Evolutionary conservation across 208 protist genomes (phyloP).

Genomic region (Leptomonas pyrrhocoris): DNA sequence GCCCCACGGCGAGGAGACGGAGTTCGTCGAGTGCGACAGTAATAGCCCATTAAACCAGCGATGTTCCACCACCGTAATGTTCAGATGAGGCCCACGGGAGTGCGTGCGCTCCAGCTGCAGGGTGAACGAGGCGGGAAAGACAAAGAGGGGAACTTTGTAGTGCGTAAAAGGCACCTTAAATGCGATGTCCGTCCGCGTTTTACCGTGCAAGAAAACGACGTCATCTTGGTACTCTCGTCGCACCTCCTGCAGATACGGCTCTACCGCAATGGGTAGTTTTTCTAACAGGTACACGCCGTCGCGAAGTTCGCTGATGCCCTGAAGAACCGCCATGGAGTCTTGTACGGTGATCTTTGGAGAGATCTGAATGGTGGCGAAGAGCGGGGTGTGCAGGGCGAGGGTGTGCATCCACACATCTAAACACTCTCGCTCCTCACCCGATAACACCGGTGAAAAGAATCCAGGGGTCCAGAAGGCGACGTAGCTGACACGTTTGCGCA

Average conservation of each 20-base stretch:
- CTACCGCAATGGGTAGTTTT: constrained; percentile 37
- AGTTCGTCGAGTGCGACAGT: constrained; percentile 58
- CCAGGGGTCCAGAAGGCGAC: constrained; percentile 47
- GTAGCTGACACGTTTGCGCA: constrained; percentile 33
- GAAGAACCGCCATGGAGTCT: constrained; percentile 60
- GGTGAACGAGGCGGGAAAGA: constrained; percentile 48
- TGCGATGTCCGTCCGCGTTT: constrained; percentile 43
- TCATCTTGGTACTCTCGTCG: constrained; percentile 54
- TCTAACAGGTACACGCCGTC: constrained; percentile 49
- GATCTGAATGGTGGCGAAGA: constrained; percentile 32
- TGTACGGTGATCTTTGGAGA: constrained; percentile 48
- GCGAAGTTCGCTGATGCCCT: constrained; percentile 53
- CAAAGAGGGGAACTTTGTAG: constrained; percentile 23
- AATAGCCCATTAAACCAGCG: constrained; percentile 79
- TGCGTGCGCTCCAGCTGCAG: constrained; percentile 53
- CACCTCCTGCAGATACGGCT: constrained; percentile 49
- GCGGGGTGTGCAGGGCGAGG: constrained; percentile 37
- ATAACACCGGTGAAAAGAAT: constrained; percentile 48
- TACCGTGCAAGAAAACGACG: constrained; percentile 64
- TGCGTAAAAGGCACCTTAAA: constrained; percentile 50
- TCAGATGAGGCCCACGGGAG: constrained; percentile 2
- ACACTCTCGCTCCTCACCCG: constrained; percentile 53
- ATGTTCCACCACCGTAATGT: constrained; percentile 64
- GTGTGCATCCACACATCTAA: constrained; percentile 55
- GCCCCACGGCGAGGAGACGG: constrained; percentile 50